phyloP scores from a whole-genome alignment of 2,329 filamentous ascomycete genomes.

The Sporothrix inflata region DNA sequence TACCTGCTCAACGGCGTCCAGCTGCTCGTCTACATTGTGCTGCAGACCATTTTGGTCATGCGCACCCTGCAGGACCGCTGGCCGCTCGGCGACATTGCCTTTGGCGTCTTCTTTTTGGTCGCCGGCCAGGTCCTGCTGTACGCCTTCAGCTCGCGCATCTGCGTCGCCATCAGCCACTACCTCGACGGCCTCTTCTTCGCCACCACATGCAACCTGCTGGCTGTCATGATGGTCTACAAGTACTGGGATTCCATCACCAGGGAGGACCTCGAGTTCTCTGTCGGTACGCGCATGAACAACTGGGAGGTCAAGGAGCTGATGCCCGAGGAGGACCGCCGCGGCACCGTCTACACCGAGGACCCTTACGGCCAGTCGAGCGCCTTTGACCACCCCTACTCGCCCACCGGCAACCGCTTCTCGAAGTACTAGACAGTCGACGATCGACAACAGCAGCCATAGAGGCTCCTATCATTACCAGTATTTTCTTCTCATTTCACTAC shows the following conservation, averaged over 20 bases:
- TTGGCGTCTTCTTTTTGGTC: conserved; percentile 89
- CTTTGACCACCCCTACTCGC: conserved; percentile 58
- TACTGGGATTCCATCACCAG: conserved; percentile 99
- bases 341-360: conserved; percentile 72
- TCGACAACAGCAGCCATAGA: background rate
- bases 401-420: conserved; percentile 48
- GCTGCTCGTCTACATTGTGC: conserved; percentile 79
- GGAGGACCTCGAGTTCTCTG: conserved; percentile 97
- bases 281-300: conserved; percentile 91
- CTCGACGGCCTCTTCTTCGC: conserved; percentile 93
- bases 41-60: conserved; percentile 86
- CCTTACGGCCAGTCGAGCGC: conserved; percentile 61
- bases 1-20: conserved; percentile 90
- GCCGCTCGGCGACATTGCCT: conserved; percentile 89
- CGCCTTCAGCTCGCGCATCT: conserved; percentile 83
- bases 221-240: conserved; percentile 99
- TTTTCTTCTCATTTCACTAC: background rate
- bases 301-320: conserved; percentile 97
- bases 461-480: background rate
- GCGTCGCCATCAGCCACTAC: conserved; percentile 84
- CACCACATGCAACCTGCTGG: conserved; percentile 88
- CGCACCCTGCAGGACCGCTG: conserved; percentile 93
- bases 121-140: conserved; percentile 92
- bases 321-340: conserved; percentile 76
- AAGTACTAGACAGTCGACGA: conserved; percentile 46